Base-by-base conservation (phyloP, 495 filamentous ascomycete species). In the Tuber aestivum region DNA sequence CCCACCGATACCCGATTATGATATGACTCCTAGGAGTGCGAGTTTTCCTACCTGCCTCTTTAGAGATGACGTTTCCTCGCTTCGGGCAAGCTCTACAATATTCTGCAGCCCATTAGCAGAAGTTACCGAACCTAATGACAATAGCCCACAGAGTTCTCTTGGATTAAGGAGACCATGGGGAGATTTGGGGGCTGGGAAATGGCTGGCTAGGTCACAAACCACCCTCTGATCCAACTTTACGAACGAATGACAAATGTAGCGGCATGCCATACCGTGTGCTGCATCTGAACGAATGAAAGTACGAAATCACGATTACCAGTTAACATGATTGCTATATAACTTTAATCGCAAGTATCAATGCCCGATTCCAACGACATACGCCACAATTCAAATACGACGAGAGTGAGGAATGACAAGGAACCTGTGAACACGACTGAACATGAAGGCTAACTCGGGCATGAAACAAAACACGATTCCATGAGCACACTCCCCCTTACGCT, bases 1-100 rank as follows among this genome's bases (percentile, higher is more conserved):
- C 56, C 78, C 78, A 38, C 78, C 78, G 27, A 79, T 79, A 79
- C 78, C 78, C 37, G 78, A 79, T 72, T 79, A 79, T 41, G 78
- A 79, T 41, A 79, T 79, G 78, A 79, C 78, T 70, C 78, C 78
- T 14, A 77, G 77, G 37, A 79, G 78, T 65, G 68, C 77, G 27
- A 79, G 72, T 69, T 79, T 79, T 41, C 78, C 78, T 21, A 68
- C 32, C 35, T 70, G 73, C 41, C 71, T 75, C 71, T 79, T 76
- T 40, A 38, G 70, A 35, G 76, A 79, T 8, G 50, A 75, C 56
- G 42, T 44, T 41, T 70, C 77, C 56, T 65, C 56, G 27, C 56
- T 27, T 35, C 56, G 4, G 27, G 16, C 27, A 35, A 65, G 56
- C 14, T 35, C 56, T 65, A 35, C 56, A 35, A 65, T 65, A 65